phyloP scores from a whole-genome alignment of 2,329 filamentous ascomycete species.

The Hymenoscyphus linearis region DNA sequence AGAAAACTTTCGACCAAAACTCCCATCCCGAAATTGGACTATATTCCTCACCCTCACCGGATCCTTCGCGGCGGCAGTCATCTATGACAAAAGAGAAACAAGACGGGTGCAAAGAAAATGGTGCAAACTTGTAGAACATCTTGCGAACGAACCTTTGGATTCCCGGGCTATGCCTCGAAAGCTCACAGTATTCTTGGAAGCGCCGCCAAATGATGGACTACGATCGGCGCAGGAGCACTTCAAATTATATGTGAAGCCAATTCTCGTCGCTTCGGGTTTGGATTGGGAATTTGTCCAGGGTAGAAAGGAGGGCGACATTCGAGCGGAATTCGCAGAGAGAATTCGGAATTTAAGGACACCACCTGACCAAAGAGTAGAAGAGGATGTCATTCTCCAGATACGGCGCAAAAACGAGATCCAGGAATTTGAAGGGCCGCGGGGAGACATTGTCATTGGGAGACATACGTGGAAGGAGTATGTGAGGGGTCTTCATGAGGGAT shows the following conservation, averaged over 20 bases:
- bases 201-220: constrained; percentile 81
- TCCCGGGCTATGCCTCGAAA: constrained; percentile 72
- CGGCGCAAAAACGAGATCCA: constrained; percentile 62
- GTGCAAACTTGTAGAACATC: constrained; percentile 77
- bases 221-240: constrained; percentile 89
- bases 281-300: constrained; percentile 98
- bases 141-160: constrained; percentile 70
- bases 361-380: constrained; percentile 30
- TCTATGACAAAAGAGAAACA: constrained; percentile 92
- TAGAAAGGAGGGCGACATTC: constrained; percentile 83
- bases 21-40: constrained; percentile 96
- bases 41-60: constrained; percentile 83
- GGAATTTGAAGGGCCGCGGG: constrained; percentile 68
- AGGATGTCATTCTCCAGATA: constrained; percentile 57
- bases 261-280: constrained; percentile 80
- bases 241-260: constrained; percentile 89
- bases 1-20: constrained; percentile 73
- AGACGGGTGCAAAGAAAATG: constrained; percentile 80
- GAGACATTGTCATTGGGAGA: constrained; percentile 83
- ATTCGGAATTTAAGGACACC: constrained; percentile 65
- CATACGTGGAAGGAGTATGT: constrained; percentile 98
- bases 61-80: constrained; percentile 71
- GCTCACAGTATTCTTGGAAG: constrained; percentile 78
- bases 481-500: constrained; percentile 88
- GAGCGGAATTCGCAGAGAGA: constrained; percentile 79